Evolutionary conservation across 768 basidiomycete species (phyloP).

Genomic region (Auricularia cornea): DNA sequence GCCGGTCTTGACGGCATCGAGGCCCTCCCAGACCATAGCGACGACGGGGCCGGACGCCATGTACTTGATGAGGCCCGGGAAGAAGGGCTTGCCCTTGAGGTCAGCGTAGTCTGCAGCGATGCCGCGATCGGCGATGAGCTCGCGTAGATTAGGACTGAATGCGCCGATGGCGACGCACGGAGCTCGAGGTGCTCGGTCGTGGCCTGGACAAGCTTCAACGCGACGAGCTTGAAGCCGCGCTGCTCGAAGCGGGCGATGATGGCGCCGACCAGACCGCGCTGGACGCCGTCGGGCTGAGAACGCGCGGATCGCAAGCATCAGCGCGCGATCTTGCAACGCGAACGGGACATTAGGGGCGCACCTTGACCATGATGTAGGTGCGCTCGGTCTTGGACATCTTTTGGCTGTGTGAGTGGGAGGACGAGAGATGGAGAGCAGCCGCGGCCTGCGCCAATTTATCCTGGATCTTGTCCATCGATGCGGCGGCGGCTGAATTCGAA

Average conservation of each 20-base stretch:
- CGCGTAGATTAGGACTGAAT: not conserved
- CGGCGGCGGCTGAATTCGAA: not conserved
- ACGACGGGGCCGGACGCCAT: slow-evolving; percentile 95
- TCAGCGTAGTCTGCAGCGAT: slow-evolving; percentile 78
- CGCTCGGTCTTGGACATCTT: slow-evolving; percentile 70
- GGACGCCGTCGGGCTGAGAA: slow-evolving; percentile 93
- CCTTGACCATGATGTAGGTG: slow-evolving; percentile 99
- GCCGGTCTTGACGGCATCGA: slow-evolving; percentile 90
- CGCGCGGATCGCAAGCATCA: not conserved
- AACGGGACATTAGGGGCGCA: slow-evolving; percentile 16
- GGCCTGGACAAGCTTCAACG: slow-evolving; percentile 83
- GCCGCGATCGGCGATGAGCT: slow-evolving; percentile 1
- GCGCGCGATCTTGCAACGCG: slow-evolving; percentile 3
- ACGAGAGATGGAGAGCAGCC: not conserved
- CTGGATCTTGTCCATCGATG: not conserved
- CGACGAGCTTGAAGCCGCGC: slow-evolving; percentile 95
- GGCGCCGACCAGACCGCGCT: slow-evolving; percentile 89
- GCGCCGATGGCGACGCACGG: slow-evolving; percentile 37
- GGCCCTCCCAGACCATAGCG: slow-evolving; percentile 92
- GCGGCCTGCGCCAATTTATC: not conserved
- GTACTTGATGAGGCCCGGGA: slow-evolving; percentile 93
- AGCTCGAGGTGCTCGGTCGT: slow-evolving; percentile 81
- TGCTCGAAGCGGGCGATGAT: slow-evolving; percentile 96
- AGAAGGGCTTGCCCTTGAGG: slow-evolving; percentile 90
- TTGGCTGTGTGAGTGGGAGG: slow-evolving; percentile 6